Percentiles rank a stretch among this genome's conserved stretches.
These are phyloP conservation scores for Rhodomyrtus tomentosa DNA, from an alignment of 345 rosid species.

Conservation along the genomic window DNA sequence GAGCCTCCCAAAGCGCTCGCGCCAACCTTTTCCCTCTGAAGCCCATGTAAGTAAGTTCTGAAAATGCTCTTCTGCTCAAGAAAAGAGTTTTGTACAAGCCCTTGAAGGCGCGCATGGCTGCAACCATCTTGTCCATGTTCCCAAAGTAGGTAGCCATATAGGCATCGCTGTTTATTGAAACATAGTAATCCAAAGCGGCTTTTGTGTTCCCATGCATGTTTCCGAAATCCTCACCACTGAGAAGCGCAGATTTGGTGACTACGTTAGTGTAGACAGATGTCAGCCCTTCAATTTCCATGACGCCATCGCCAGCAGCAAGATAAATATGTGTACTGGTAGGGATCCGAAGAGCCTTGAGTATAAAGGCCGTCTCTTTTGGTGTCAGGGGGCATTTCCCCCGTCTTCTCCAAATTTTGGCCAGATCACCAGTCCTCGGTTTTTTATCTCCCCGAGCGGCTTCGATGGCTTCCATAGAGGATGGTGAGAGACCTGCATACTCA, in stretches of 20 bases:
- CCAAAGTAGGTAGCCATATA: constrained; percentile 89
- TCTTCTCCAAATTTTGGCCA: constrained; percentile 70
- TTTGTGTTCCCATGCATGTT: constrained; percentile 95
- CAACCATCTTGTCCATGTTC: constrained; percentile 97
- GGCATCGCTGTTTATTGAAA: constrained; percentile 76
- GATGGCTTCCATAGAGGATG: constrained; percentile 49
- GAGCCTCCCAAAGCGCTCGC: constrained; percentile 61
- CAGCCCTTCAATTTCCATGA: constrained; percentile 83
- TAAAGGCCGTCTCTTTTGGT: constrained; percentile 76
- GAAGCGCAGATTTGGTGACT: constrained; percentile 60
- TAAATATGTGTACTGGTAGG: constrained; percentile 68
- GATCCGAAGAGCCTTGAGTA: constrained; percentile 61
- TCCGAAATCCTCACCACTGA: constrained; percentile 64
- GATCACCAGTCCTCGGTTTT: constrained; percentile 82
- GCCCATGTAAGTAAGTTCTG: constrained; percentile 33
- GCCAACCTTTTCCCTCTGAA: constrained; percentile 38
- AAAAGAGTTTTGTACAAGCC: constrained; percentile 65
- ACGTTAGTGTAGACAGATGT: constrained; percentile 63
- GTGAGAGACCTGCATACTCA: constrained; percentile 59
- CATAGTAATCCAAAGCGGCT: constrained; percentile 90
- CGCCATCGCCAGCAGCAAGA: constrained; percentile 95
- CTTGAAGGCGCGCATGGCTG: constrained; percentile 62
- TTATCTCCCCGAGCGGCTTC: constrained; percentile 68
- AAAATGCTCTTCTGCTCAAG: constrained; percentile 55
- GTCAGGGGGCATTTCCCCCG: constrained; percentile 92